A percentile compares a stretch with the other conserved stretches of the same genome.
Conservation (phyloP, 176 grass and related monocot species). For the Oryza nivara region DNA sequence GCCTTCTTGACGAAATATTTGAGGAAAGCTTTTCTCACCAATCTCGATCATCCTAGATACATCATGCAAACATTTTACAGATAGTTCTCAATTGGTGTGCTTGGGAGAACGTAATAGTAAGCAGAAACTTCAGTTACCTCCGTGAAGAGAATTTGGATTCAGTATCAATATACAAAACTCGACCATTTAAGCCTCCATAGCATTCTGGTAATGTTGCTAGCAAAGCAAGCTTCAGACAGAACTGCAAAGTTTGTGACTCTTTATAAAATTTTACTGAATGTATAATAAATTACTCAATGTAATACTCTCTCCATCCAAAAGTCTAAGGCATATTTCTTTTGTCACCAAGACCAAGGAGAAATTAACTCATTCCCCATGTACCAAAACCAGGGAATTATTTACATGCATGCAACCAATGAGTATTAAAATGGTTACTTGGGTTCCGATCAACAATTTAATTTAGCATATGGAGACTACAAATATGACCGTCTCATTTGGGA, state of each 20-base stretch:
- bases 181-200: slow-evolving; percentile 80
- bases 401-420: no score
- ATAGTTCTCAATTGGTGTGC: slow-evolving; percentile 12
- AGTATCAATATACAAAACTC: slow-evolving; percentile 84
- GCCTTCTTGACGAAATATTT: slow-evolving; percentile 83
- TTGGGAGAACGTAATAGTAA: neutral
- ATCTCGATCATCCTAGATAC: slow-evolving; percentile 87
- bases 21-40: slow-evolving; percentile 86
- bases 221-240: slow-evolving; percentile 89
- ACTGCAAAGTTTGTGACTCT: slow-evolving; percentile 43
- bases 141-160: slow-evolving; percentile 93
- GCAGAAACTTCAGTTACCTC: slow-evolving; percentile 59
- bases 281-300: neutral
- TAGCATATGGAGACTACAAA: no score
- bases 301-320: neutral
- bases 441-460: no score
- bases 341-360: no score
- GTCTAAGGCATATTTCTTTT: no score
- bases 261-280: neutral
- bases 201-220: slow-evolving; percentile 78
- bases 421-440: no score
- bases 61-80: slow-evolving; percentile 17
- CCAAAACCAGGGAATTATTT: no score
- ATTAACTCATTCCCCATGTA: no score
- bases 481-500: no score